Conservation (phyloP, 2,329 filamentous ascomycete genomes). For the Aspergillus fumigatus region DNA sequence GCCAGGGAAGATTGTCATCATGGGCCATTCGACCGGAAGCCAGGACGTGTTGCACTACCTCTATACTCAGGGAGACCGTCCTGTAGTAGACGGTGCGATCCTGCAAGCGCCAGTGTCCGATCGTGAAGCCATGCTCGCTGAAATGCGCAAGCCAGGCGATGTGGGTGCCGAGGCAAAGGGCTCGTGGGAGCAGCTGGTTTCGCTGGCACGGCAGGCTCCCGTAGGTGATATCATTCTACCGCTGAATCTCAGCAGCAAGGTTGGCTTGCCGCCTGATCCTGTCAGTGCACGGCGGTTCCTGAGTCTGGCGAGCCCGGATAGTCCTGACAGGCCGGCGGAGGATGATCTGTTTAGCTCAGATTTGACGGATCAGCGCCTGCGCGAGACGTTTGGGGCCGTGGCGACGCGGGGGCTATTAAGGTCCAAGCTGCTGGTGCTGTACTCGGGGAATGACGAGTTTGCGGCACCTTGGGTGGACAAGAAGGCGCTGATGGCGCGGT, state of each 20-base stretch:
- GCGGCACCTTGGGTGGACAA: conserved; percentile 44
- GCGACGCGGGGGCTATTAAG: conserved; percentile 32
- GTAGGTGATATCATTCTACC: conserved; percentile 30
- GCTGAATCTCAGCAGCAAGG: conserved; percentile 26
- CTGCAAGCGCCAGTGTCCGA: conserved; percentile 78
- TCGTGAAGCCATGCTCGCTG: conserved; percentile 56
- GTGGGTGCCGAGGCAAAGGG: conserved; percentile 17
- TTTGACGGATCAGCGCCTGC: conserved; percentile 55
- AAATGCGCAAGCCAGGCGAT: conserved; percentile 10
- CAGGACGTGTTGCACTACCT: conserved; percentile 64
- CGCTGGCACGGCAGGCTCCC: conserved; percentile 18
- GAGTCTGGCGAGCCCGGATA: conserved; percentile 50
- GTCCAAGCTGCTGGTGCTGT: conserved; percentile 40
- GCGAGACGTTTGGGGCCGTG: conserved; percentile 59
- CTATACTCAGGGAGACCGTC: conserved; percentile 37
- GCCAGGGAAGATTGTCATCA: conserved; percentile 55
- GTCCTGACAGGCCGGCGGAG: conserved; percentile 57
- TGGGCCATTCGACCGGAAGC: conserved; percentile 67
- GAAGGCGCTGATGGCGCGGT: conserved; percentile 38
- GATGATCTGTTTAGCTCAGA: conserved; percentile 90
- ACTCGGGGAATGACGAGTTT: conserved; percentile 45
- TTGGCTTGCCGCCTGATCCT: conserved; percentile 35
- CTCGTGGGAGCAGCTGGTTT: conserved; percentile 31
- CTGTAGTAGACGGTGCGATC: conserved; percentile 66
- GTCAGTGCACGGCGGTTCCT: conserved; percentile 57